Base-by-base conservation (phyloP, 345 rosid genomes). In the Turnera subulata region DNA sequence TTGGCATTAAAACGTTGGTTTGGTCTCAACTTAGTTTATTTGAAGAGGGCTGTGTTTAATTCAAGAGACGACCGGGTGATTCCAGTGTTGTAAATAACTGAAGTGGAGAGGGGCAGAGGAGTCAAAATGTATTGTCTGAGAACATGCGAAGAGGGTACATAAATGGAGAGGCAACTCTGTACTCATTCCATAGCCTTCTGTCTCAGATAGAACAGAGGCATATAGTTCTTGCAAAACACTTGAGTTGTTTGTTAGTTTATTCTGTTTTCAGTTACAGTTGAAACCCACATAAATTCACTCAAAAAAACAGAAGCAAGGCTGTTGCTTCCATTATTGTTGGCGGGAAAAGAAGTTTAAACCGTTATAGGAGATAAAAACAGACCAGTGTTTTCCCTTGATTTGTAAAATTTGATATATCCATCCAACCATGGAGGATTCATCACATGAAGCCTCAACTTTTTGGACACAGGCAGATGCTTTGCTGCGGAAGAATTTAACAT, bases 401-500 rank as follows among this genome's bases (percentile, higher is more conserved):
- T 35, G 11, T 35, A 35, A 35, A 35, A 11, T 5, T 37, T 37
- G 40, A 37, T 7, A 37, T 13, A 9, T 37, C 40, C 8, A 37
- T 7, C 25, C 24, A 7, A 14, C 48, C n/a, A 67, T 67, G 66
- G 72, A 53, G 18, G 56, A 69, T 16, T 23, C 45, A 14, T 21
- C 61, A 9, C 66, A 23, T 15, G 43, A 49, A 6, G 61, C 65
- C 3, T 60, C 70, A 2, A 40, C 43, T 40, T 86, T 80, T 81
- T 60, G 82, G 73, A 72, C 86, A 38, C 93, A 75, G 65, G 87
- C 89, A 60, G 81, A 83, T 67, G 95, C 96, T 60, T 65, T 92
- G 57, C 80, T 89, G 55, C 66, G 91, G 16, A 92, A 92, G 84
- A 92, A 89, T 77, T 66, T 86, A 77, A 79, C 84, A 53, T 84